These are phyloP conservation scores for Fusarium sarcochroum DNA, from an alignment of 2,329 filamentous ascomycete species.

Conservation along the genomic window DNA sequence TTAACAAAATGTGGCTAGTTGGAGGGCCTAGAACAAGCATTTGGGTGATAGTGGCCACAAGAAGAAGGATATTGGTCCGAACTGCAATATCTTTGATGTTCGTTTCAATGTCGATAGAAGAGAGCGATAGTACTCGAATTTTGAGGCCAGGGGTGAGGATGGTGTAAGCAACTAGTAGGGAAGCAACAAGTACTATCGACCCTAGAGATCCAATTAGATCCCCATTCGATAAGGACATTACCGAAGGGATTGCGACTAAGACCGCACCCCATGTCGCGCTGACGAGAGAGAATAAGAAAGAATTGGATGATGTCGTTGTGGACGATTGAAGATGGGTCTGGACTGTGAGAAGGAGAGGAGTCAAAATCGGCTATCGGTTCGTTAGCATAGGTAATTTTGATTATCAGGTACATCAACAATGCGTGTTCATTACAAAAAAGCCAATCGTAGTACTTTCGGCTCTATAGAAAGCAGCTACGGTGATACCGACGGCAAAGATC, in stretches of 20 bases:
- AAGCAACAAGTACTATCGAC: conserved; percentile 48
- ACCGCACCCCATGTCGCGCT: conserved; percentile 6
- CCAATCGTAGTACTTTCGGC: conserved; percentile 26
- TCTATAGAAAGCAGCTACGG: conserved; percentile 27
- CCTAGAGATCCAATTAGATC: conserved; percentile 39
- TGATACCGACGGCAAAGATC: conserved; percentile 19
- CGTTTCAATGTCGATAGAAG: conserved; percentile 47
- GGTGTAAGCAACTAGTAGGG: conserved; percentile 51
- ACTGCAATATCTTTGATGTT: conserved; percentile 44
- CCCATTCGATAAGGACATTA: conserved; percentile 48
- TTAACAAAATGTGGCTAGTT: conserved; percentile 19
- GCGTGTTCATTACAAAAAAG: conserved; percentile 22
- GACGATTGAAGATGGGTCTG: conserved; percentile 12
- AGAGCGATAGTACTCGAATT: not conserved
- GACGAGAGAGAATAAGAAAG: not conserved
- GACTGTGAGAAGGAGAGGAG: conserved; percentile 39
- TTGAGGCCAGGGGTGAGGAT: conserved; percentile 30
- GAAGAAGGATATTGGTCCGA: conserved; percentile 39
- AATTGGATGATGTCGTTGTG: not conserved
- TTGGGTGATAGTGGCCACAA: conserved; percentile 34
- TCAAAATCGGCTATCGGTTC: conserved; percentile 41
- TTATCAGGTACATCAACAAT: rapidly evolving
- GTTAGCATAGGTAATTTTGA: not conserved
- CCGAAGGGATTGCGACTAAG: conserved; percentile 1
- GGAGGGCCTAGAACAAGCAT: conserved; percentile 44